A percentile compares a stretch with the other conserved stretches of the same genome.
These are phyloP conservation scores for Porpolomopsis calyptriformis DNA, from an alignment of 768 basidiomycete species.

Conservation along the genomic window DNA sequence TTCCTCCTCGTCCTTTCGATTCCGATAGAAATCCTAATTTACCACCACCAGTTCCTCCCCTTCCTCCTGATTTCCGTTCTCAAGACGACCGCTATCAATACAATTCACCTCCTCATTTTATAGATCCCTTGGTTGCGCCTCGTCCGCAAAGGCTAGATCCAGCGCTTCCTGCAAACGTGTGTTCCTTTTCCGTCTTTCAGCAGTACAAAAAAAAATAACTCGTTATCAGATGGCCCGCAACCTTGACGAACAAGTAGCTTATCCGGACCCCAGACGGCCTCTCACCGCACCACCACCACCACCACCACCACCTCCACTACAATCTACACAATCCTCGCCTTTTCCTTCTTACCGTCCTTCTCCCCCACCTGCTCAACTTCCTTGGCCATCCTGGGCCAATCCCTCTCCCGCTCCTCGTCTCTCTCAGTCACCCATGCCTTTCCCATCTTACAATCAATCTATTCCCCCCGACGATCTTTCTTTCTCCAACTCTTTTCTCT, in stretches of 20 bases:
- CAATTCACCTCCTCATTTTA: too few species aligned
- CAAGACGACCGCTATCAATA: too few species aligned
- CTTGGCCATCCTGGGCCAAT: slow-evolving; percentile 13
- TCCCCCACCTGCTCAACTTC: slow-evolving; percentile 10
- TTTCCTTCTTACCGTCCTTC: slow-evolving; percentile 13
- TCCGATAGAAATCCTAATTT: too few species aligned
- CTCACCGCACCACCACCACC: slow-evolving; percentile 15
- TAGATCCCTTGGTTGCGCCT: slow-evolving; percentile 53
- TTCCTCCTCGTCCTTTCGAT: slow-evolving; percentile 3
- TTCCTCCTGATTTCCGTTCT: slow-evolving; percentile 36
- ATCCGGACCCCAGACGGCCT: slow-evolving; percentile 11
- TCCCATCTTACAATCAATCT: slow-evolving; percentile 11
- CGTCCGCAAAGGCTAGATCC: slow-evolving; percentile 55
- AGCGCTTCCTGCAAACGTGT: slow-evolving; percentile 50
- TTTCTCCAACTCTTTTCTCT: slow-evolving; percentile 14
- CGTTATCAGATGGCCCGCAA: slow-evolving; percentile 49
- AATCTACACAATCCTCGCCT: too few species aligned
- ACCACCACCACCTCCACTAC: too few species aligned
- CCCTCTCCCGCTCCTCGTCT: slow-evolving; percentile 8
- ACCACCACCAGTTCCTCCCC: slow-evolving; percentile 25
- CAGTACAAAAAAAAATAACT: background rate
- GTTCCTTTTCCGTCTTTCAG: slow-evolving; percentile 17
- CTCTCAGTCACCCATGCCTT: slow-evolving; percentile 8
- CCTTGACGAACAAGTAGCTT: slow-evolving; percentile 37
- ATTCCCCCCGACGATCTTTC: slow-evolving; percentile 12